Evolutionary conservation across 2,329 filamentous ascomycete genomes (phyloP).

Genomic region (Tolypocladium pustulatum): DNA sequence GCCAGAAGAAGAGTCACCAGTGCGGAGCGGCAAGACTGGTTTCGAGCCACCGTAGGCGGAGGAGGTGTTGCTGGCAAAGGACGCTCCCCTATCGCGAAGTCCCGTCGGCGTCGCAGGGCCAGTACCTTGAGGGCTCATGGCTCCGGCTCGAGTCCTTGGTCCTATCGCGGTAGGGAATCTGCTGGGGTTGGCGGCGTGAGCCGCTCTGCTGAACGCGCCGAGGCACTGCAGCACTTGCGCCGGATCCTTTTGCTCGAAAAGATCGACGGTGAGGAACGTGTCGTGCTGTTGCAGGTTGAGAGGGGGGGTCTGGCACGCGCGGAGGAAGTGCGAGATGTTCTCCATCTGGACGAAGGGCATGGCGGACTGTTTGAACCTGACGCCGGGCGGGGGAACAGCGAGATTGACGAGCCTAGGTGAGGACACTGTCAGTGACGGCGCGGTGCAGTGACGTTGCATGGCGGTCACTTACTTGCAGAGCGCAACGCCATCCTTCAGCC

Average conservation of each 20-base stretch:
- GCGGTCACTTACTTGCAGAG: constrained; percentile 67
- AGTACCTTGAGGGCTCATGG: constrained; percentile 57
- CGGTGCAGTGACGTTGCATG: background rate
- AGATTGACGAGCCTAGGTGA: constrained; percentile 68
- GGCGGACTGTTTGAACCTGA: constrained; percentile 81
- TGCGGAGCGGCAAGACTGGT: constrained; percentile 35
- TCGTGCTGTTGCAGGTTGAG: constrained; percentile 87
- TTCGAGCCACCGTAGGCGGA: constrained; percentile 31
- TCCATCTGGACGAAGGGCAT: constrained; percentile 99
- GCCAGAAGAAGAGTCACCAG: constrained; percentile 43
- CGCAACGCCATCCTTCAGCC: constrained; percentile 80
- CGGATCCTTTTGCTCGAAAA: constrained; percentile 92
- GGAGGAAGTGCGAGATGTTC: constrained; percentile 93
- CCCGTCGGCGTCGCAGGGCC: constrained; percentile 40
- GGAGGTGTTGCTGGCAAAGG: constrained; percentile 49
- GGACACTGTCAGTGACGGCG: constrained; percentile 4
- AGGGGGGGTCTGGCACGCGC: constrained; percentile 74
- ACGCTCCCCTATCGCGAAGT: constrained; percentile 35
- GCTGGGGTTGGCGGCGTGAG: constrained; percentile 61
- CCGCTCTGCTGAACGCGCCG: constrained; percentile 80
- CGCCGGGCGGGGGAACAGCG: constrained; percentile 61
- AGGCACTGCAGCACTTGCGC: constrained; percentile 92
- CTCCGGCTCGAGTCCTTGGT: constrained; percentile 47
- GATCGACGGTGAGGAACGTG: constrained; percentile 90
- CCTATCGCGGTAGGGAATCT: constrained; percentile 71